Base-by-base conservation (phyloP, 257 asterid genomes). In the Solanum virginianum region DNA sequence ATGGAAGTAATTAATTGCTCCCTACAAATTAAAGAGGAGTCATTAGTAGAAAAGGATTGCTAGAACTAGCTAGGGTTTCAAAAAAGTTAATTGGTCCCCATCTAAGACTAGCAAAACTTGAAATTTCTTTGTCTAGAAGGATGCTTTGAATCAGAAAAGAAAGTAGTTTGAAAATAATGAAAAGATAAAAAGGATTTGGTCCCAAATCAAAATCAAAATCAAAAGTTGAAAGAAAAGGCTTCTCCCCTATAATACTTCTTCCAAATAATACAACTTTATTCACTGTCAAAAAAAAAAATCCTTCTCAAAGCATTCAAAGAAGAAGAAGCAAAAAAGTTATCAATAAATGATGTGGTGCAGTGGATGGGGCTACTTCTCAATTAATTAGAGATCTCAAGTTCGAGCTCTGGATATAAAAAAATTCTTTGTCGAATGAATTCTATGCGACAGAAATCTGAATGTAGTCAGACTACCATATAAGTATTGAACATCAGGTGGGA, bases 141-240 rank as follows among this genome's bases (percentile, higher is more conserved):
- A 51, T 77, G 63, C 82, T 77, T 77, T 51, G 82, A 51, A 77
- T 51, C 47, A 77, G 10, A 77, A 77, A 77, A 77, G 63, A 77
- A 77, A 77, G 26, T 77, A 77, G 47, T 26, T 77, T 51, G 63
- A 77, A 45, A 51, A 51, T 18, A 41, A 41, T 18, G 56, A 77
- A 74, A 74, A 22, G 20, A 16, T 15, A 17, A 26, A 29, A 51
- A 77, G 26, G 82, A 51, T 77, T 77, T 49, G 82, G 47, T 24
- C 82, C 47, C 65, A 77, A 26, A 77, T 77, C 82, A 51, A 15
- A 26, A 77, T 77, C 82, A 51, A 15, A 26, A 49, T 77, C 47
- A 53, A 51, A 77, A 54, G 43, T 70, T 36, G 57, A 84, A 47
- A 17, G 57, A 68, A 77, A 82, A 83, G 81, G 62, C 66, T 65